phyloP scores from a whole-genome alignment of 768 basidiomycete species.

The Mycena epipterygia region DNA sequence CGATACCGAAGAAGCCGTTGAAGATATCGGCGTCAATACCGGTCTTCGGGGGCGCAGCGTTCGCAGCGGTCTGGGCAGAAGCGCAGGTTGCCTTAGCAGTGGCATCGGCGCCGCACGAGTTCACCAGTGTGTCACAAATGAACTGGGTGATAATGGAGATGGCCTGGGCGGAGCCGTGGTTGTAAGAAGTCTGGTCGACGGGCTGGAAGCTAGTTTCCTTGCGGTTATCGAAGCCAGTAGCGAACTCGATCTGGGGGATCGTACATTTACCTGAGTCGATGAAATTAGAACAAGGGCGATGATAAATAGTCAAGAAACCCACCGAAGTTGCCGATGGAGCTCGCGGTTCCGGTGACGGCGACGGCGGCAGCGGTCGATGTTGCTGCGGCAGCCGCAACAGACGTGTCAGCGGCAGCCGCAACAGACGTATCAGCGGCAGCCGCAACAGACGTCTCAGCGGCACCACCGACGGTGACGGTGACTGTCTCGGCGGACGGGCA shows the following conservation, averaged over 20 bases:
- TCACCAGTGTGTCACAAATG: conserved; percentile 69
- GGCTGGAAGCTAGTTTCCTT: conserved; percentile 74
- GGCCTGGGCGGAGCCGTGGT: conserved; percentile 72
- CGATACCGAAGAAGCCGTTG: conserved; percentile 69
- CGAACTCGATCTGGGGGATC: conserved; percentile 72
- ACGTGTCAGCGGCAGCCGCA: conserved; percentile 15
- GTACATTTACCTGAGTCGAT: conserved; percentile 55
- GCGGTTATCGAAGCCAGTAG: conserved; percentile 67
- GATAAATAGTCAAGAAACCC: not conserved
- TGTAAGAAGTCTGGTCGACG: conserved; percentile 62
- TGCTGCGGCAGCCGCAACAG: conserved; percentile 24
- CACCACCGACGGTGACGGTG: conserved; percentile 25
- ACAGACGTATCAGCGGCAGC: conserved; percentile 22
- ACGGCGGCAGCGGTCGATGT: conserved; percentile 35
- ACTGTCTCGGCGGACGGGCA: conserved; percentile 56
- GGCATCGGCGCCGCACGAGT: conserved; percentile 67
- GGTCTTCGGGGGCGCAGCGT: conserved; percentile 53
- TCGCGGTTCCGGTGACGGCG: conserved; percentile 43
- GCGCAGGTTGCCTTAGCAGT: conserved; percentile 66
- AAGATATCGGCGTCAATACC: conserved; percentile 75
- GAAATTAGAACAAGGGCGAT: not conserved
- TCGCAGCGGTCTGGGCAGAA: conserved; percentile 56
- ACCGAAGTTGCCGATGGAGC: conserved; percentile 59
- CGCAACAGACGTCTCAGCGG: not conserved
- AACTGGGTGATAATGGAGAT: conserved; percentile 70